Conservation (phyloP, 2,329 filamentous ascomycete genomes). For the Polytolypa hystricis region DNA sequence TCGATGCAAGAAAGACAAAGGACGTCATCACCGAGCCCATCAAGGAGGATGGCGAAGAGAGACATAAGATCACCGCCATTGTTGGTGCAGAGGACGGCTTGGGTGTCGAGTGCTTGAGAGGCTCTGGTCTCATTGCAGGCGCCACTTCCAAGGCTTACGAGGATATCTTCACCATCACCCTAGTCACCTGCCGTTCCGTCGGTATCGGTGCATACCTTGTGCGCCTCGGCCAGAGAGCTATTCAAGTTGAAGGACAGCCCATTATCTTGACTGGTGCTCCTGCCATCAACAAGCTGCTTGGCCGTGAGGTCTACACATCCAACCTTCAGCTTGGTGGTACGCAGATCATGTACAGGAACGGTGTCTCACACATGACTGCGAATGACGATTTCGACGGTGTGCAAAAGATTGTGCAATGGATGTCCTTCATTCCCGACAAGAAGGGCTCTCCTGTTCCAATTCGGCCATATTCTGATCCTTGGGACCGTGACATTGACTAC, state of each 20-base stretch:
- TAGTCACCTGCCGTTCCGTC: constrained; percentile 96
- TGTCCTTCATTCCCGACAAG: constrained; percentile 94
- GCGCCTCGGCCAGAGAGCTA: constrained; percentile 92
- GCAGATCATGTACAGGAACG: constrained; percentile 99
- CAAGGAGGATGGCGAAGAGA: constrained; percentile 73
- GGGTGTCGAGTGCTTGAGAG: constrained; percentile 92
- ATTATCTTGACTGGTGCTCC: constrained; percentile 97
- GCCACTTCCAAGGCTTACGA: constrained; percentile 95
- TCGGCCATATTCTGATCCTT: constrained; percentile 69
- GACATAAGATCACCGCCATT: constrained; percentile 88
- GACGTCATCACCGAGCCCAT: constrained; percentile 82
- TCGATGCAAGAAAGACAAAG: constrained; percentile 64
- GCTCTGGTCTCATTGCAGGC: constrained; percentile 95
- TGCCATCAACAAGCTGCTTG: constrained; percentile 94
- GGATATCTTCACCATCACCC: constrained; percentile 95
- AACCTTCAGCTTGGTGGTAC: constrained; percentile 98
- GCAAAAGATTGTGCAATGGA: constrained; percentile 94
- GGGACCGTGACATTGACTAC: constrained; percentile 88
- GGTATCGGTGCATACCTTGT: constrained; percentile 99
- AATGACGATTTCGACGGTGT: constrained; percentile 97
- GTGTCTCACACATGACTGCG: constrained; percentile 98
- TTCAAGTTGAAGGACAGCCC: constrained; percentile 96
- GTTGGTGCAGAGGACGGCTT: constrained; percentile 90
- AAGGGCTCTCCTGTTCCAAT: constrained; percentile 90
- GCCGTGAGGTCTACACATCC: constrained; percentile 96